These are phyloP conservation scores for Serpula lacrymans DNA, from an alignment of 768 basidiomycete species.

Conservation along the genomic window DNA sequence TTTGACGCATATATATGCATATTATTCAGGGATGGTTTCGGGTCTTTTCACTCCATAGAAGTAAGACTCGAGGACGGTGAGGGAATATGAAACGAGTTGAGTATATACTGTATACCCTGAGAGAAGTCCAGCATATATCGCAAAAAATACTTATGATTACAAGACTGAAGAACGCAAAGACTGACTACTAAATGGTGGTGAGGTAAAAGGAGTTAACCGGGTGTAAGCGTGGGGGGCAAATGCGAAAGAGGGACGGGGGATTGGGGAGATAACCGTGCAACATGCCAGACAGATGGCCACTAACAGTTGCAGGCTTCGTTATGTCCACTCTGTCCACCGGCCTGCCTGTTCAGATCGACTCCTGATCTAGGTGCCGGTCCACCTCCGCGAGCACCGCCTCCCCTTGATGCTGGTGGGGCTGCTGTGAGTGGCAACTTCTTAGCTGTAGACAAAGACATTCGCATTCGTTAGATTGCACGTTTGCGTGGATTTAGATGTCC, in stretches of 20 bases:
- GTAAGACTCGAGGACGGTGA: conserved; percentile 9
- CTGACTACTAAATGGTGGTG: conserved; percentile 11
- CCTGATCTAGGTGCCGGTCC: conserved; percentile 52
- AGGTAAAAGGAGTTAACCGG: conserved; percentile 1
- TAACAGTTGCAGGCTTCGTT: conserved; percentile 79
- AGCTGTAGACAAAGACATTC: conserved; percentile 40
- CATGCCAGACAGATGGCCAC: conserved; percentile 10
- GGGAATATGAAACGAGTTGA: conserved; percentile 5
- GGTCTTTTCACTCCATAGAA: too few relatives aligned
- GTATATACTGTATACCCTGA: conserved; percentile 10
- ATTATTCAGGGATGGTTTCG: too few relatives aligned
- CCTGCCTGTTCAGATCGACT: conserved; percentile 79
- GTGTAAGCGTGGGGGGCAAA: too few relatives aligned
- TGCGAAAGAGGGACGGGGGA: too few relatives aligned
- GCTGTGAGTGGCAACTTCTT: conserved; percentile 87
- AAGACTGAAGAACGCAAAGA: conserved; percentile 15
- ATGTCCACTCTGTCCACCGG: conserved; percentile 44
- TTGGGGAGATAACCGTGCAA: conserved; percentile 3
- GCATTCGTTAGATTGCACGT: not conserved
- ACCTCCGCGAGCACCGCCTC: conserved; percentile 49
- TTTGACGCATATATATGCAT: too few relatives aligned
- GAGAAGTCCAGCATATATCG: conserved; percentile 24
- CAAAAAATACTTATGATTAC: conserved; percentile 28
- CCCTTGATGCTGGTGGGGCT: conserved; percentile 59
- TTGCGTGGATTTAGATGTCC: conserved; percentile 16